Conservation (phyloP, 169 alveolate species). For the Cyclospora cayetanensis region DNA sequence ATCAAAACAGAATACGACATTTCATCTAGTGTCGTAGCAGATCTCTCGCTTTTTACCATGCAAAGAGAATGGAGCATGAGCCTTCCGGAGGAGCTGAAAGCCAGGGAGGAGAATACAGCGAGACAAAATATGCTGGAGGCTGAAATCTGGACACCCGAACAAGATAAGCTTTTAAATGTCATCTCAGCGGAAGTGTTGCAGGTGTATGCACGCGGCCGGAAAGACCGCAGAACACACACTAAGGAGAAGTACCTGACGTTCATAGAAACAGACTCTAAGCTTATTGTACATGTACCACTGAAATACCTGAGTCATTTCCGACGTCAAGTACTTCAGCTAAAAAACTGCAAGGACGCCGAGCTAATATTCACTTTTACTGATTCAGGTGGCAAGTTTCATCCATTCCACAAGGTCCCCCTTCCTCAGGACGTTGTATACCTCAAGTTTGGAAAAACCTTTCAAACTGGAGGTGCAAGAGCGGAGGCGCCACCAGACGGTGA, state of each 20-base stretch:
- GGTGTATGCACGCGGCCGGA: conserved; percentile 22
- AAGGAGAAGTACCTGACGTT: neutral
- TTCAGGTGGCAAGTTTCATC: conserved; percentile 36
- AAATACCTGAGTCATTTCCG: neutral
- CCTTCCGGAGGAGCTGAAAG: neutral
- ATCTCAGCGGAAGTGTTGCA: conserved; percentile 35
- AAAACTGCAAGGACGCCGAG: neutral
- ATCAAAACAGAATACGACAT: no score
- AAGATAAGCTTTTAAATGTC: neutral
- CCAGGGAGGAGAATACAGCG: neutral
- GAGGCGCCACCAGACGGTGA: no score
- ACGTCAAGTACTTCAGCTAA: neutral
- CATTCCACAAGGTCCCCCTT: conserved; percentile 30
- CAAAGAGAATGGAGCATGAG: neutral
- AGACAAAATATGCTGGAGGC: neutral
- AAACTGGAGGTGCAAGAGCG: no score
- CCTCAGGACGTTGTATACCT: no score
- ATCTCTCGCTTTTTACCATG: neutral
- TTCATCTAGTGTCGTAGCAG: neutral
- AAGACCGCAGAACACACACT: neutral
- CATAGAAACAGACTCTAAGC: neutral
- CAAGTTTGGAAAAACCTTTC: no score
- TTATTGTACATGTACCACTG: neutral
- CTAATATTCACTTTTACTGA: conserved; percentile 27
- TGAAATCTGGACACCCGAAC: conserved; percentile 3